Conservation (phyloP, 75 land plant genomes). For the Isoetes taiwanensis region DNA sequence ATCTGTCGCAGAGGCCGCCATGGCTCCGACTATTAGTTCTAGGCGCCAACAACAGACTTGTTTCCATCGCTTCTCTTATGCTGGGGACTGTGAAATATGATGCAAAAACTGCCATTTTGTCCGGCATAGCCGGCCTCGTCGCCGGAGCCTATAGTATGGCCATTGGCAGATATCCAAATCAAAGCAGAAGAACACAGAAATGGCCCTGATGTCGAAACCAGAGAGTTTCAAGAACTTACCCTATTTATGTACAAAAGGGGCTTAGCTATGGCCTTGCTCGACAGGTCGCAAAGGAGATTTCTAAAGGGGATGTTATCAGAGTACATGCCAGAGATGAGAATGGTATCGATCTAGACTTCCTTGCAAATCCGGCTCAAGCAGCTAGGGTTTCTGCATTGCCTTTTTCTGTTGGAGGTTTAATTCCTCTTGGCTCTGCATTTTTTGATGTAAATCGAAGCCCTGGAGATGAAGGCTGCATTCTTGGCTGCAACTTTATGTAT, state of each 20-base stretch:
- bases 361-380: constrained; percentile 26
- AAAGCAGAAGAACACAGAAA: constrained; percentile 8
- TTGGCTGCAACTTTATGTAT: too few relatives aligned
- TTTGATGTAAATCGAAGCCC: too few relatives aligned
- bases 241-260: constrained; percentile 17
- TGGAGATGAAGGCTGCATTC: too few relatives aligned
- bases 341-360: constrained; percentile 18
- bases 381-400: constrained; percentile 72
- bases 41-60: constrained; percentile 43
- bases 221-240: constrained; percentile 16
- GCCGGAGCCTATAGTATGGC: constrained; percentile 56
- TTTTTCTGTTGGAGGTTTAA: constrained; percentile 55
- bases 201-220: neutral
- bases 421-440: too few relatives aligned
- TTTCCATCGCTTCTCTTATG: constrained; percentile 40
- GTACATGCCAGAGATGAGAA: constrained; percentile 21
- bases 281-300: constrained; percentile 14
- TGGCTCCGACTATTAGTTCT: constrained; percentile 45
- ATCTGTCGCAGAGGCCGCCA: constrained; percentile 33
- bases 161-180: constrained; percentile 26
- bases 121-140: constrained; percentile 39
- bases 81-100: constrained; percentile 27
- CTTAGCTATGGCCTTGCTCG: constrained; percentile 14
- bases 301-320: constrained; percentile 9
- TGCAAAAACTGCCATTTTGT: constrained; percentile 21